phyloP scores from a whole-genome alignment of 2,329 filamentous ascomycete genomes.

The Diaporthe longicolla region DNA sequence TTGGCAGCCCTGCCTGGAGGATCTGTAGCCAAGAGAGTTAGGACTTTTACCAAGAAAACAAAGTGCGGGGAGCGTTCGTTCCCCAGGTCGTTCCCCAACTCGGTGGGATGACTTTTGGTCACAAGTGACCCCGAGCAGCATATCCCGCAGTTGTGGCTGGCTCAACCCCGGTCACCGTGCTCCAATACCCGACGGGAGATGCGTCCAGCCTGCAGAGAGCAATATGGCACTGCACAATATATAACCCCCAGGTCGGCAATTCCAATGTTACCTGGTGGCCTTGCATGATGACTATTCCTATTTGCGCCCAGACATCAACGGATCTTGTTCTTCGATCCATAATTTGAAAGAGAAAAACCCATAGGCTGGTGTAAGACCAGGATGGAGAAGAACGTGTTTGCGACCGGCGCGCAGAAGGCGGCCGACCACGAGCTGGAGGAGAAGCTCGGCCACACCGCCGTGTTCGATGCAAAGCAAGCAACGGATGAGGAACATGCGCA shows the following conservation, averaged over 20 bases:
- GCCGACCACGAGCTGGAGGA: slow-evolving; percentile 39
- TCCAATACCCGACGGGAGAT: slow-evolving; percentile 19
- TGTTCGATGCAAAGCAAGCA: slow-evolving; percentile 57
- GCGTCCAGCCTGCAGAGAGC: background rate
- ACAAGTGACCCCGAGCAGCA: background rate
- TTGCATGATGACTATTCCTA: background rate
- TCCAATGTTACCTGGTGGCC: background rate
- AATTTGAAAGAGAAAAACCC: background rate
- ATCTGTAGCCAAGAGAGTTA: slow-evolving; percentile 14
- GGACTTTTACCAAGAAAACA: slow-evolving; percentile 7
- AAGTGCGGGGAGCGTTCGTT: slow-evolving; percentile 28
- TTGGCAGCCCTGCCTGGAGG: background rate
- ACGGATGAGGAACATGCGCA: slow-evolving; percentile 47
- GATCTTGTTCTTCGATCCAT: background rate
- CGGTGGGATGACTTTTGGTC: background rate
- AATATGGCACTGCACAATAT: background rate
- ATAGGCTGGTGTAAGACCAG: background rate
- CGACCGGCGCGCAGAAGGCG: slow-evolving; percentile 40
- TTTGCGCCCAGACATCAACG: background rate
- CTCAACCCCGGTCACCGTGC: background rate
- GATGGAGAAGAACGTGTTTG: slow-evolving; percentile 47
- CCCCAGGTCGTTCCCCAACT: slow-evolving; percentile 14
- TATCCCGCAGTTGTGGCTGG: background rate
- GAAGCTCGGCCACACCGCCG: slow-evolving; percentile 43
- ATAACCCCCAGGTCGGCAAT: background rate